These are phyloP conservation scores for Sclerotiophoma versabilis DNA, from an alignment of 2,329 filamentous ascomycete genomes.

Conservation along the genomic window DNA sequence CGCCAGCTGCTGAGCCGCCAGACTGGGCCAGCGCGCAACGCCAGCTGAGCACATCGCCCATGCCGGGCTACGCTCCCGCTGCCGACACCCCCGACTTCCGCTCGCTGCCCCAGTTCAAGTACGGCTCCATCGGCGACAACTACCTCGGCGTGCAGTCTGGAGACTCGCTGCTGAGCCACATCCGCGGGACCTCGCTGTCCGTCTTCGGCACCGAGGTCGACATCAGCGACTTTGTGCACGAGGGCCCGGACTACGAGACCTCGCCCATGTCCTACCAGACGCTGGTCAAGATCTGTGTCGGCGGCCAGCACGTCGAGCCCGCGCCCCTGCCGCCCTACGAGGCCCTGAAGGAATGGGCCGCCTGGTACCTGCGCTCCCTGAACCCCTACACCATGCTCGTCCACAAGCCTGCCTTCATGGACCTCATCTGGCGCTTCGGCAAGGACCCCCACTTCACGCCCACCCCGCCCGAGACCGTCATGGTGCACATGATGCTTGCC, in stretches of 20 bases:
- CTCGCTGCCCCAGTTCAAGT: slow-evolving; percentile 55
- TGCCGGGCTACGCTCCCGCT: slow-evolving; percentile 34
- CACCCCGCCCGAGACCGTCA: slow-evolving; percentile 69
- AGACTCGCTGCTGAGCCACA: slow-evolving; percentile 71
- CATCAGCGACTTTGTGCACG: slow-evolving; percentile 73
- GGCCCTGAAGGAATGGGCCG: slow-evolving; percentile 72
- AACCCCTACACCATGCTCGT: slow-evolving; percentile 76
- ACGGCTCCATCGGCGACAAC: slow-evolving; percentile 63
- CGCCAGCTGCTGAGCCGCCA: slow-evolving; percentile 23
- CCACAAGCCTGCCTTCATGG: slow-evolving; percentile 77
- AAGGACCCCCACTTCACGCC: slow-evolving; percentile 71
- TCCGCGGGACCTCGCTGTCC: slow-evolving; percentile 77
- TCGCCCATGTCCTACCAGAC: slow-evolving; percentile 72
- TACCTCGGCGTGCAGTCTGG: slow-evolving; percentile 71
- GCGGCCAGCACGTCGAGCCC: slow-evolving; percentile 59
- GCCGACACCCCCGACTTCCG: slow-evolving; percentile 27
- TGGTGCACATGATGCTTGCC: slow-evolving; percentile 80
- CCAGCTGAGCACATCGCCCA: slow-evolving; percentile 33
- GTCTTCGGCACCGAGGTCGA: slow-evolving; percentile 83
- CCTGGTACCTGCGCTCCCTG: slow-evolving; percentile 78
- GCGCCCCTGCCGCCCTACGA: slow-evolving; percentile 68
- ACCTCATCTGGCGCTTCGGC: slow-evolving; percentile 76
- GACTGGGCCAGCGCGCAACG: slow-evolving; percentile 34
- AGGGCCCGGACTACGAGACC: slow-evolving; percentile 66
- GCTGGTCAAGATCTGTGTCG: slow-evolving; percentile 70